Base-by-base conservation (phyloP, 176 grass and related monocot species). In the Oryza glumipatula region DNA sequence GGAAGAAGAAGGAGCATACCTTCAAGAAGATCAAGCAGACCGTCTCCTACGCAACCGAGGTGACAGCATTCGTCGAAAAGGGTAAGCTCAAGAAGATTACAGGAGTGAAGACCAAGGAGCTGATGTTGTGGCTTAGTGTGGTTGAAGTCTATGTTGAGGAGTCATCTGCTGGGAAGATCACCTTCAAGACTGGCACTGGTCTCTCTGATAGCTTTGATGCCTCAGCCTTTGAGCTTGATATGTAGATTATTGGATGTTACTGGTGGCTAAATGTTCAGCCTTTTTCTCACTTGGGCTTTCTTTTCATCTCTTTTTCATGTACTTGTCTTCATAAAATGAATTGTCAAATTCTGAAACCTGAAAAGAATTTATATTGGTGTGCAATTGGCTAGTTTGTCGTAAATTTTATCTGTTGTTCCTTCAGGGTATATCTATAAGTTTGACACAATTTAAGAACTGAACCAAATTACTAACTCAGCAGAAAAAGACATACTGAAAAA, bases 11-110 rank as follows among this genome's bases (percentile, higher is more conserved):
- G 48, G 48, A 51, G 48, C 48, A 51, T 5, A 51, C 48, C 13
- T 51, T 51, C 13, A 51, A 51, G 48, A 85, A 78, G 83, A 70
- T 85, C 63, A 85, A 78, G 65, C 73, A 85, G 47, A 77, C 32
- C 0, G 83, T 85, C 19, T 85, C 83, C 5, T 83, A 83, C 2
- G 80, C 52, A 9, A 10, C 21, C 0, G 52, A 65, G 48, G 52
- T 83, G 33, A 38, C 65, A 0, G 28, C 65, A 16, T 80, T 80
- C 28, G 10, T 68, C 4, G 78, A 69, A 52, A 52, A 52, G 28
- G 78, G 78, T 5, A 80, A 80, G 26, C 11, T 80, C 5, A 80
- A 68, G 65, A 80, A 68, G 44, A 32, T 80, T 22, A 45, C 23
- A 2, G 78, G 78, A 0, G 65, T 80, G 43, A 80, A 80, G 65